Evolutionary conservation across 2,329 filamentous ascomycete species (phyloP), one percentile per base, ranked within the genome.

Genomic region (Neonectria hederae): DNA sequence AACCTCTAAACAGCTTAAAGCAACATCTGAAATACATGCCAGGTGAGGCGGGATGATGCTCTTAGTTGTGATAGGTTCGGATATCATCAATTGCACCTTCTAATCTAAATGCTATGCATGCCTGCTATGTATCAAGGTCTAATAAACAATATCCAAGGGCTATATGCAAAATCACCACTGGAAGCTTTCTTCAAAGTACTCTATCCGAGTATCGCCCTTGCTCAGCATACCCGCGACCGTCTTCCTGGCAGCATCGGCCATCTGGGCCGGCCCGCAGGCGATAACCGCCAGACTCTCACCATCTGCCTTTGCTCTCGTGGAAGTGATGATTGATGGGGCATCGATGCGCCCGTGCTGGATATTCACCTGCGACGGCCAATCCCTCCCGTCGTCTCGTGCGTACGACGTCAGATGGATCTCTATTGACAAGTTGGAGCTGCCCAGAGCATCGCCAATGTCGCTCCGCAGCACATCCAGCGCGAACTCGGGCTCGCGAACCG

Each of bases 161-260:
- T 3, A 2, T 32, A 32, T 35, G 17, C 17, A 49, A 21, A 38
- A 57, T 74, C 54, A 83, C 81, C 81, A 83, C 24, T 78, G 78
- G 38, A 83, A 83, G 5, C 76, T 79, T 68, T 83, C 81, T 28
- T 83, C 79, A 59, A 82, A 82, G 40, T 82, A 83, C 13, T 82
- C 78, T 57, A 82, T 66, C 22, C 65, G 55, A 8, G 66, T 69
- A 9, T 66, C 68, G 0, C 74, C 74, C 6, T 65, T 65, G 2
- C 64, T 66, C 19, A 83, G 62, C 14, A 75, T 67, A 2, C 73
- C 69, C 0, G 78, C 75, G 0, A 81, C 79, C 0, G 80, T 77
- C 49, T 65, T 67, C 45, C 82, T 71, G 3, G 80, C 75, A 30
- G 82, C 80, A 62, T 84, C 82, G 0, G 80, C 80, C 81, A 84